Base-by-base conservation (phyloP, 2,329 filamentous ascomycete genomes). In the Curvularia lunata region DNA sequence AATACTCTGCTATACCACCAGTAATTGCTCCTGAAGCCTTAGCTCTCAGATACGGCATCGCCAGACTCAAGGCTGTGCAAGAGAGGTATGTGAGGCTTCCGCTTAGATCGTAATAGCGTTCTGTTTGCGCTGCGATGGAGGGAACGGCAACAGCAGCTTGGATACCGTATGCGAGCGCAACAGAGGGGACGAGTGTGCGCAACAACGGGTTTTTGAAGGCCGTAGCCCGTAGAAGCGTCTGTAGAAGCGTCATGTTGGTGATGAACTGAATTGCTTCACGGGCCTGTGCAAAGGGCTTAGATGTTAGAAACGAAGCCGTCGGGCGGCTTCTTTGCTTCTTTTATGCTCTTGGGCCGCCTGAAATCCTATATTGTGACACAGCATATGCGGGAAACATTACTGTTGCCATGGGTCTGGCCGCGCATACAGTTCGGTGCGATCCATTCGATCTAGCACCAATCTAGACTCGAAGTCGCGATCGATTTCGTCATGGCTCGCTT, bases 71-170 rank as follows among this genome's bases (percentile, higher is more conserved):
- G 0, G 85, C 83, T 13, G 85, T 86, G 71, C 87, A 87, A 52
- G 85, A 85, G 37, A 90, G 80, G 69, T 88, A 89, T 2, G 88
- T 90, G 30, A 88, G 68, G 13, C 86, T 87, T 47, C 88, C 88
- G 1, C 86, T 88, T 47, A 88, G 74, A 70, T 91, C 88, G 72
- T 88, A 91, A 79, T 88, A 89, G 37, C 85, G 83, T 69, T 91
- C 88, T 6, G 85, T 84, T 66, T 86, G 82, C 30, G 80, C 78
- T 25, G 82, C 62, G 59, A 89, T 85, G 5, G 86, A 88, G 5
- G 88, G 88, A 1, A 88, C 71, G 4, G 85, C 88, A 6, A 86
- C 84, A 40, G 82, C 85, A 8, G 83, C 80, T 77, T 90, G 88
- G 46, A 90, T 79, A 1, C 84, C 84, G 64, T 87, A 87, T 1